Base-by-base conservation (phyloP, 2,329 filamentous ascomycete species). In the Coccinonectria pachysandricola region DNA sequence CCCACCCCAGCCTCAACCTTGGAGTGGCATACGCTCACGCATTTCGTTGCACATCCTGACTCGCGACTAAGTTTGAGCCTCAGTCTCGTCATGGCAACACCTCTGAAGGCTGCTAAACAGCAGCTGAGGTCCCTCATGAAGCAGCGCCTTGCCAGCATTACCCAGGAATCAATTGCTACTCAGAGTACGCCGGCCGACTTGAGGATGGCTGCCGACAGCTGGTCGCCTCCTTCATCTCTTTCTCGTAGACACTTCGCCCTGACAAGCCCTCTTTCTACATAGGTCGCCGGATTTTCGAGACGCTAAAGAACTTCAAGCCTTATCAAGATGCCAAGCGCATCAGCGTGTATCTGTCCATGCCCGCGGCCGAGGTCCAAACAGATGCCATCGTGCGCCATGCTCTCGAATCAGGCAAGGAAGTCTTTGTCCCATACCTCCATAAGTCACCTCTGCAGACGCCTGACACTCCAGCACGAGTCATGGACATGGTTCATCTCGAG, bases 311-410 rank as follows among this genome's bases (percentile, higher is more conserved):
- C 8, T 71, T 87, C 43, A 66, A 71, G 26, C 79, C 85, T 28
- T 98, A 93, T 52, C 61, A 73, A 37, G 64, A 77, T 28, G 87
- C 91, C 21, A 68, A 64, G 34, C 69, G 74, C 27, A 72, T 98
- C 46, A 86, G 83, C 42, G 68, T 98, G 30, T 98, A 93, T 52
- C 65, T 98, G 10, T 91, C 88, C 8, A 98, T 98, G 91, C 86
- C 87, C 1, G 61, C 65, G 7, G 80, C 78, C 13, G 91, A 98
- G 59, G 71, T 94, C 14, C 83, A 86, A 42, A 98, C 91, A 2
- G 75, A 78, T 26, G 62, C 66, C 24, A 84, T 96, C 28, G 84
- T 96, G 7, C 71, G 73, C 15, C 74, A 95, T 60, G 87, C 88
- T 8, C 64, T 98, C 14, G 57, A 60, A 6, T 55, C 64, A 4